Evolutionary conservation across 805 yeast genomes (phyloP), one percentile per base, ranked within the genome.

Genomic region (Saturnispora sekii): DNA sequence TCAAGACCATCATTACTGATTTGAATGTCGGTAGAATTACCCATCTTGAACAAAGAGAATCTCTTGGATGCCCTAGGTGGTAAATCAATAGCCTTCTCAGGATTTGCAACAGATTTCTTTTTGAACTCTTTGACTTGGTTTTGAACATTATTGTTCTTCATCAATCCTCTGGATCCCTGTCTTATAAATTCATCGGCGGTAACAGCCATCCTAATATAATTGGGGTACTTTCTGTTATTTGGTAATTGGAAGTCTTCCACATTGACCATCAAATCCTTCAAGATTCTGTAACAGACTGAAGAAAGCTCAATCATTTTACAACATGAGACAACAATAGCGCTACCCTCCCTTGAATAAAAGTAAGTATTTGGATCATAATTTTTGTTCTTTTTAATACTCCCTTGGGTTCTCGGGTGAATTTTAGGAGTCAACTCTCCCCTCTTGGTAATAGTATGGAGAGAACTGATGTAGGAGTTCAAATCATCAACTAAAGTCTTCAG

Each of bases 201-300:
- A 3, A 84, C 70, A 47, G 72, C 69, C 60, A 79, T 73, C 21
- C 59, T 60, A 9, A 70, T 61, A 51, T 82, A 82, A 58, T 84
- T 83, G 1, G 86, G 81, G 55, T 82, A 84, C 16, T 75, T 66
- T 54, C 87, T 71, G 35, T 76, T 79, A 1, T 67, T 59, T 17
- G 77, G 73, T 38, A 83, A 63, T 53, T 72, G 73, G 58, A 81
- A 80, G 51, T 81, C 84, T n/a, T 83, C 83, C n/a, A 79, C 73
- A 15, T 76, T 57, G 15, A 35, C 37, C n/a, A 47, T 36, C 21
- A 46, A 33, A 1, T 77, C 65, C 39, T 70, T 68, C 18, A 84
- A 66, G 78, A 81, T 78, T 49, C 71, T 71, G 2, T 84, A 70
- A 4, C 58, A 50, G 4, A 58, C 48, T 5, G 61, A 48, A 1